phyloP scores from a whole-genome alignment of 768 basidiomycete genomes.

The Auriscalpium orientale region DNA sequence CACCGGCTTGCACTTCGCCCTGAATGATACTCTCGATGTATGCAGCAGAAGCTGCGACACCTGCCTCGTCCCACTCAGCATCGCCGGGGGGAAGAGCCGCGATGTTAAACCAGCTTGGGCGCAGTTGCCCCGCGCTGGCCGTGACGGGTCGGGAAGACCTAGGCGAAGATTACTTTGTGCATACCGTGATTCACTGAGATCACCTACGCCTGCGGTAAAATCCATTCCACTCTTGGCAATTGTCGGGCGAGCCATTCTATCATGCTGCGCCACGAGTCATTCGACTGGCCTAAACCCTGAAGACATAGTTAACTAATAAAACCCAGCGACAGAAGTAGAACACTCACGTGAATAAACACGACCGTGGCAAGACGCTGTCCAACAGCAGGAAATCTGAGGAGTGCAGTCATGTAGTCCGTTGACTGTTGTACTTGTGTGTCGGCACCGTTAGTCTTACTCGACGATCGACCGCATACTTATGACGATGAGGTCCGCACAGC shows the following conservation, averaged over 20 bases:
- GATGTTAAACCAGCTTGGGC: constrained; percentile 39
- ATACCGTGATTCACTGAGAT: background rate
- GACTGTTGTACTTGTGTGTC: background rate
- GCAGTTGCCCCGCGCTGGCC: constrained; percentile 20
- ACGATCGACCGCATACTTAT: background rate
- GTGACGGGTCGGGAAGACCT: constrained; percentile 26
- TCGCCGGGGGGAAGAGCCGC: constrained; percentile 28
- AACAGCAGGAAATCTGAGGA: constrained; percentile 8
- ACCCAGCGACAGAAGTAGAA: background rate
- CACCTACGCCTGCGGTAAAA: constrained; percentile 36
- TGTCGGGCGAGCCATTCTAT: constrained; percentile 26
- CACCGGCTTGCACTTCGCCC: constrained; percentile 29
- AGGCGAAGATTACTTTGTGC: constrained; percentile 1
- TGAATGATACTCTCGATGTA: constrained; percentile 31
- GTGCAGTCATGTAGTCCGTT: constrained; percentile 5
- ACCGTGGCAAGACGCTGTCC: constrained; percentile 19
- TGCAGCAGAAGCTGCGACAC: constrained; percentile 27
- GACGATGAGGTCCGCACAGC: background rate
- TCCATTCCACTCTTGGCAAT: constrained; percentile 35
- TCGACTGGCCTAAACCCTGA: constrained; percentile 35
- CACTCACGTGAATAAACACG: constrained; percentile 24
- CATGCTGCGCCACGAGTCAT: constrained; percentile 29
- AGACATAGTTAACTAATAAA: background rate
- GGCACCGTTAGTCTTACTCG: background rate
- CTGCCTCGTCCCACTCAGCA: constrained; percentile 29